Evolutionary conservation across 768 basidiomycete species (phyloP).

Genomic region (Thelephora ganbajun): DNA sequence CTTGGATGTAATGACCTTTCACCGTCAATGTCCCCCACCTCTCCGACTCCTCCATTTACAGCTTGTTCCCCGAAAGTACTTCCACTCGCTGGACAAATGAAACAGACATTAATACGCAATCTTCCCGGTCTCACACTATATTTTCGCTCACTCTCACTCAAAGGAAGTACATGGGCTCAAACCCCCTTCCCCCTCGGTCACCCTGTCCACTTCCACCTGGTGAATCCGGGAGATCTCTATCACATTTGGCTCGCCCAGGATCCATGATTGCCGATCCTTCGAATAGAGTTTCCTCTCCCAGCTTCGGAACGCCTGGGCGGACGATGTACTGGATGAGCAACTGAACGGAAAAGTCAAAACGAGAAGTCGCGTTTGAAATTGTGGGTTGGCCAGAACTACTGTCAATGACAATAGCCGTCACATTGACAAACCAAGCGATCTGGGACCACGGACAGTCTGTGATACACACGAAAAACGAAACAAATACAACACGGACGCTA

Average conservation of each 20-base stretch:
- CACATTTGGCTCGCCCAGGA: conserved; percentile 71
- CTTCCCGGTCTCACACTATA: conserved; percentile 96
- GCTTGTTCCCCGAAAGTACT: conserved; percentile 80
- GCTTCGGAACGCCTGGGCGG: conserved; percentile 61
- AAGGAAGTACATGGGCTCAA: conserved; percentile 68
- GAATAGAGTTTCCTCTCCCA: conserved; percentile 63
- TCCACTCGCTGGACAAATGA: conserved; percentile 88
- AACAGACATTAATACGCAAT: conserved; percentile 98
- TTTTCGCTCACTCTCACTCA: conserved; percentile 93
- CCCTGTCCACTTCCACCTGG: conserved; percentile 63
- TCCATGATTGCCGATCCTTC: conserved; percentile 43
- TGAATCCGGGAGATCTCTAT: conserved; percentile 46
- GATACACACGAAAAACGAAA: no score
- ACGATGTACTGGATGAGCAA: no score
- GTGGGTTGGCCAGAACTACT: no score
- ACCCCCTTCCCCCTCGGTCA: conserved; percentile 58
- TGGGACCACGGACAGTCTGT: no score
- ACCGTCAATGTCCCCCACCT: no score
- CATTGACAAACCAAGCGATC: no score
- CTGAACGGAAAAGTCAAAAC: no score
- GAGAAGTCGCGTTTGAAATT: no score
- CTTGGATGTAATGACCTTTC: no score
- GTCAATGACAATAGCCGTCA: no score
- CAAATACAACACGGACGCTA: no score
- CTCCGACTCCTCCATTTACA: conserved; percentile 17